phyloP scores from a whole-genome alignment of 2,329 filamentous ascomycete species.

The Cladosporium sp. region DNA sequence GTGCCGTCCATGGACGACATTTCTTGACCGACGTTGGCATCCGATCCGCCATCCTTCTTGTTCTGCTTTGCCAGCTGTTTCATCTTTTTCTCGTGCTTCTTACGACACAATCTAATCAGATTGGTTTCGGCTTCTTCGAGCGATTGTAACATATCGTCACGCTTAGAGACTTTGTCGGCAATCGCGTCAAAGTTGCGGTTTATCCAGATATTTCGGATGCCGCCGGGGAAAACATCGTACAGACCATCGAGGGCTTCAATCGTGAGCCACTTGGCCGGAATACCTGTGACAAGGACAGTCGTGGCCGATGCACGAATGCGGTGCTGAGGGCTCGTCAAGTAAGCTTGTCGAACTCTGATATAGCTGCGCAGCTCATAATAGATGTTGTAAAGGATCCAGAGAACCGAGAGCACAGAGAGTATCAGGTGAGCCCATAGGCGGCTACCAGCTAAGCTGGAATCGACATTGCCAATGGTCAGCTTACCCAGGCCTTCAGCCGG shows the following conservation, averaged over 20 bases:
- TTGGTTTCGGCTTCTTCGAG: slow-evolving; percentile 82
- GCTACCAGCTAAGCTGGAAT: slow-evolving; percentile 57
- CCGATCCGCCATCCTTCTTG: slow-evolving; percentile 43
- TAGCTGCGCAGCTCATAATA: slow-evolving; percentile 83
- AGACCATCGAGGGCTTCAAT: slow-evolving; percentile 75
- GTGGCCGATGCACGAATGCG: slow-evolving; percentile 89
- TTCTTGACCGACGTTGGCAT: slow-evolving; percentile 31
- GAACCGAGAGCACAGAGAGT: slow-evolving; percentile 70
- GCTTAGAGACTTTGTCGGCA: slow-evolving; percentile 74
- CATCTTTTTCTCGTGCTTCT: slow-evolving; percentile 62
- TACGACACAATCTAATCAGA: slow-evolving; percentile 74
- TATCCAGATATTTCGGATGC: slow-evolving; percentile 93
- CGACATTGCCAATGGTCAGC: slow-evolving; percentile 85
- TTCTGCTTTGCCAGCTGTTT: slow-evolving; percentile 43
- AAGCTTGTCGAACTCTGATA: slow-evolving; percentile 89
- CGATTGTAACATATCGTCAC: slow-evolving; percentile 64
- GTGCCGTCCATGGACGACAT: background rate
- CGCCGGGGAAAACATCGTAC: slow-evolving; percentile 94
- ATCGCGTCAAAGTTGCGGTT: slow-evolving; percentile 84
- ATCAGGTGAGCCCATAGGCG: slow-evolving; percentile 77
- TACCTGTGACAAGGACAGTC: slow-evolving; percentile 86
- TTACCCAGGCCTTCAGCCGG: slow-evolving; percentile 65
- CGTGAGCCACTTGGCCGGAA: slow-evolving; percentile 85
- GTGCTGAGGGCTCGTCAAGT: slow-evolving; percentile 90
- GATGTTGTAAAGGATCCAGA: slow-evolving; percentile 83